Conservation (phyloP, 2,329 filamentous ascomycete genomes). For the Pochonia chlamydosporia region DNA sequence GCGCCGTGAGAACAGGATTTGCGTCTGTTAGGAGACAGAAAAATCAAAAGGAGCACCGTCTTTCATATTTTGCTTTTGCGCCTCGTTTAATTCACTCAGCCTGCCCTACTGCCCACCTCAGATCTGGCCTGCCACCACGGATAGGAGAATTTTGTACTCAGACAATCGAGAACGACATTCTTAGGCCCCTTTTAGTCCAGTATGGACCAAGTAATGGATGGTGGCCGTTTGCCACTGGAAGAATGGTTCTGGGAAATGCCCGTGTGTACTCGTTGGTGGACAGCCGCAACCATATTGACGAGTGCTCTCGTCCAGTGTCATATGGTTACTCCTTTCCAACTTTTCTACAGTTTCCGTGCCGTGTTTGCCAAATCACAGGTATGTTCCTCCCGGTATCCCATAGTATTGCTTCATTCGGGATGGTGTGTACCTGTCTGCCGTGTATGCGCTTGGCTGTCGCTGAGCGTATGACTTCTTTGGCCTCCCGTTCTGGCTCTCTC, state of each 20-base stretch:
- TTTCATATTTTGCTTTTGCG: background rate
- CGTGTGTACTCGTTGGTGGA: slow-evolving; percentile 94
- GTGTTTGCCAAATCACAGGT: slow-evolving; percentile 93
- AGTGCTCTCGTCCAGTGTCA: slow-evolving; percentile 90
- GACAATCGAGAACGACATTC: background rate
- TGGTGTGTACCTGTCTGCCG: too few species aligned
- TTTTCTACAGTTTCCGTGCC: slow-evolving; percentile 92
- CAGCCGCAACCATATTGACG: slow-evolving; percentile 80
- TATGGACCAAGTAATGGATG: slow-evolving; percentile 57
- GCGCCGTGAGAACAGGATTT: background rate
- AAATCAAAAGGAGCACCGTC: background rate
- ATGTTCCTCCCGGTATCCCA: slow-evolving; percentile 20
- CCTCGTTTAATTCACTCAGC: background rate
- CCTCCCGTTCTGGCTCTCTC: background rate
- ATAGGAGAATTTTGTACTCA: background rate
- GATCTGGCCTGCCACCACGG: background rate
- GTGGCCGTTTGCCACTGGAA: slow-evolving; percentile 72
- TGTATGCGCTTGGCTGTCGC: too few species aligned
- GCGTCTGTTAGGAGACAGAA: background rate
- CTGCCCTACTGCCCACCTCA: background rate
- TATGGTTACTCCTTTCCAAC: slow-evolving; percentile 85
- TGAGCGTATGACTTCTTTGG: too few species aligned
- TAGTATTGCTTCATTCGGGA: too few species aligned
- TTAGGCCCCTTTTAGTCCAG: background rate
- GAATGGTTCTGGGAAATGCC: slow-evolving; percentile 99